Evolutionary conservation across 202 grass and related monocot genomes (phyloP), one percentile per base, ranked within the genome.

Genomic region (Bolboschoenoplectus hybrid): DNA sequence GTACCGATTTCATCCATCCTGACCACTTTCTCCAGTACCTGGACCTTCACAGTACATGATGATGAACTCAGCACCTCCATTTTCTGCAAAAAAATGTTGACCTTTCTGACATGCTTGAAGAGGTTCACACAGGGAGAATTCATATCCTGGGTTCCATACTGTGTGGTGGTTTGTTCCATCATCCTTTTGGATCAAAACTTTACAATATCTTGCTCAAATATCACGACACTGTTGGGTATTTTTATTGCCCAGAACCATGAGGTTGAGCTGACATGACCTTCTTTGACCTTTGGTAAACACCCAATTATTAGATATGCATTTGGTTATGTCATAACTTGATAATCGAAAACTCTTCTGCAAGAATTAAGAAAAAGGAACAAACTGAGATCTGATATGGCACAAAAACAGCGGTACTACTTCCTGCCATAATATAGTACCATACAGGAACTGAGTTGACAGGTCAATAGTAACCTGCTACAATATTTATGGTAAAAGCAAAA

Each of bases 31-130:
- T 94, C 89, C 75, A 91, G 87, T 89, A 91, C 89, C 17, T 92
- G 90, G 39, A 26, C 26, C 26, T 26, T 26, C 26, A 26, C 26
- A 26, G 26, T 26, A 19, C 88, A 89, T 50, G 88, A 89, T 16
- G 92, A 74, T 0, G 84, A 89, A n/a, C 82, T 89, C 16, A 80
- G 56, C 53, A 94, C 87, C 36, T 61, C 17, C 82, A 90, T 58
- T 17, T 83, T 3, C 20, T 46, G 66, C 57, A 65, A 91, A 4
- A 94, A 67, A 85, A 91, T 90, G 62, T 97, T 92, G 69, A 94
- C 90, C 86, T 97, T 97, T 84, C 94, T 86, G 46, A 92, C n/a
- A 66, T 97, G 92, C 73, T 97, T 97, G 49, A 94, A 61, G 94
- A 61, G 86, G 89, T 97, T 40, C 92, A 97, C 1, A 92, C 7